phyloP scores from a whole-genome alignment of 306 rosid species.

The Lathyrus aphaca region DNA sequence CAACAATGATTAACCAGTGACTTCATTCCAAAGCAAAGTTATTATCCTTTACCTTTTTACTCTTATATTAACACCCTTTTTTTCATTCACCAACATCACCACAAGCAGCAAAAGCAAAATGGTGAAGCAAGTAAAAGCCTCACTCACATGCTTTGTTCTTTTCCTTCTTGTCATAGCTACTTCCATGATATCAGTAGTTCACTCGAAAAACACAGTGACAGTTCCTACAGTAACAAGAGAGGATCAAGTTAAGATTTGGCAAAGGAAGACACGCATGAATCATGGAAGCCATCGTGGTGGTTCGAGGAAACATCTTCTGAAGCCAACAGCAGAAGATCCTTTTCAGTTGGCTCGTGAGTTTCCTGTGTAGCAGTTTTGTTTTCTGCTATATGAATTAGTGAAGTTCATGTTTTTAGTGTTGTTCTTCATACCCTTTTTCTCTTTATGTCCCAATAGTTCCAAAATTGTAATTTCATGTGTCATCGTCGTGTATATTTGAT shows the following conservation, averaged over 20 bases:
- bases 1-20: conserved; percentile 45
- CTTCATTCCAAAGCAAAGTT: conserved; percentile 74
- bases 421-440: background rate
- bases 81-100: background rate
- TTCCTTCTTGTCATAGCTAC: conserved; percentile 42
- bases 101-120: conserved; percentile 36
- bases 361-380: conserved; percentile 44
- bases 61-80: conserved; percentile 45
- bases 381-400: conserved; percentile 12
- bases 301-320: conserved; percentile 62
- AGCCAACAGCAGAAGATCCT: conserved; percentile 49
- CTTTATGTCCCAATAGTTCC: background rate
- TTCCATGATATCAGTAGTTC: conserved; percentile 40
- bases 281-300: conserved; percentile 77
- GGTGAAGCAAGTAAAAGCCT: conserved; percentile 45
- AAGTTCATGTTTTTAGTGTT: conserved; percentile 31
- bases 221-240: conserved; percentile 24
- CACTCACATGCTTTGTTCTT: conserved; percentile 50
- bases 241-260: conserved; percentile 27
- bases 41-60: conserved; percentile 9
- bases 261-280: conserved; percentile 64
- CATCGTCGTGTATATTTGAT: conserved; percentile 17
- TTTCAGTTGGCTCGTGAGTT: conserved; percentile 55
- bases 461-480: conserved; percentile 14
- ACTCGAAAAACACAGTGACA: conserved; percentile 29